Evolutionary conservation across 1,139 yeast genomes (phyloP).

Genomic region (Geotrichum reessii): DNA sequence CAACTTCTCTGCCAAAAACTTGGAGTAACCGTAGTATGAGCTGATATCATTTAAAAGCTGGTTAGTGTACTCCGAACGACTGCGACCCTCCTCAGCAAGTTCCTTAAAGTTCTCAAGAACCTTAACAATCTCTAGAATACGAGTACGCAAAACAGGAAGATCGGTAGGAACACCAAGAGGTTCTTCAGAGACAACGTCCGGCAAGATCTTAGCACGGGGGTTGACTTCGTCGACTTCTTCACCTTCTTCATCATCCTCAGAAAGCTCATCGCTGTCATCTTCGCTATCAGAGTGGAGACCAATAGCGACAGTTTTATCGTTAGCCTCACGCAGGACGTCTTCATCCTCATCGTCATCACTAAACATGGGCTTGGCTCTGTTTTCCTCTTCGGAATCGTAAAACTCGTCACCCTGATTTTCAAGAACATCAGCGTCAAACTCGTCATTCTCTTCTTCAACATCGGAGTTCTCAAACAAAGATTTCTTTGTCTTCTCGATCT

Average conservation of each 20-base stretch:
- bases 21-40: constrained; percentile 95
- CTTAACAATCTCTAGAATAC: constrained; percentile 92
- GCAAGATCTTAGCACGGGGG: constrained; percentile 34
- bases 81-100: constrained; percentile 62
- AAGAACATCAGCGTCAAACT: constrained; percentile 39
- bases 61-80: constrained; percentile 19
- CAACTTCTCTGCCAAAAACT: constrained; percentile 85
- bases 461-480: constrained; percentile 76
- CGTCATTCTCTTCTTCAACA: constrained; percentile 27
- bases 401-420: constrained; percentile 48
- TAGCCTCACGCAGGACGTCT: constrained; percentile 75
- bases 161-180: constrained; percentile 58
- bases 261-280: constrained; percentile 23
- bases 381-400: constrained; percentile 50
- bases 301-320: constrained; percentile 80
- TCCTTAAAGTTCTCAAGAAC: constrained; percentile 89
- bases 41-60: constrained; percentile 44
- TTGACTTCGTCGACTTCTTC: constrained; percentile 28
- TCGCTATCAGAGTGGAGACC: constrained; percentile 37
- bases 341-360: constrained; percentile 81
- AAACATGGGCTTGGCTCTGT: constrained; percentile 65
- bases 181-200: constrained; percentile 57
- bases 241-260: constrained; percentile 25
- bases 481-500: constrained; percentile 66
- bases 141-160: constrained; percentile 74